Percentiles rank a stretch among this genome's conserved stretches.
phyloP scores from a whole-genome alignment of 345 rosid genomes.

The Populus deltoides region DNA sequence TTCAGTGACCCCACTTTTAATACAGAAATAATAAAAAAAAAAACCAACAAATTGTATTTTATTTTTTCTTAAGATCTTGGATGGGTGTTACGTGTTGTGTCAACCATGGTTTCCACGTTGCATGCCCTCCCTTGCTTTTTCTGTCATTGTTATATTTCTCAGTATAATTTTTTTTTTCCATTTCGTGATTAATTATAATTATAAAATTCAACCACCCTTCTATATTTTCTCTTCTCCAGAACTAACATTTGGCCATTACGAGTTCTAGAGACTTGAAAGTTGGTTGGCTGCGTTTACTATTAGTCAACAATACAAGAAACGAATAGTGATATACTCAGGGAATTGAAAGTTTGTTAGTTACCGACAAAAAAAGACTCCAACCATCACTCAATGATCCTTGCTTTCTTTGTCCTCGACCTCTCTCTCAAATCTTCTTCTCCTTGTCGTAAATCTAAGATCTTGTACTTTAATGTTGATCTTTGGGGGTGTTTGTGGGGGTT shows the following conservation, averaged over 20 bases:
- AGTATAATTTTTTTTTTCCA: too few relatives aligned
- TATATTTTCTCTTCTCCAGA: background rate
- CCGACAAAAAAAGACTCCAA: background rate
- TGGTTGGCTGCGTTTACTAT: background rate
- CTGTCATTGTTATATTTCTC: too few relatives aligned
- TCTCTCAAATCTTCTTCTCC: background rate
- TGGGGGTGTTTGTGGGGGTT: background rate
- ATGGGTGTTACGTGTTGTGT: too few relatives aligned
- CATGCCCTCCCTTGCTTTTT: too few relatives aligned
- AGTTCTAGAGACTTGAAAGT: background rate
- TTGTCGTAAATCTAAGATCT: background rate
- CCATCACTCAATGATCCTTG: background rate
- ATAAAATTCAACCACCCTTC: background rate
- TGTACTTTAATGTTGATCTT: background rate
- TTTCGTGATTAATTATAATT: background rate
- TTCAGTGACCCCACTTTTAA: too few relatives aligned
- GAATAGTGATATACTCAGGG: background rate
- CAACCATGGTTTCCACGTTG: too few relatives aligned
- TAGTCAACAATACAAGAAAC: background rate
- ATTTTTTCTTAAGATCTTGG: too few relatives aligned
- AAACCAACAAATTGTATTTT: too few relatives aligned
- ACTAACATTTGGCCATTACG: background rate
- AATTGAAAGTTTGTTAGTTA: background rate
- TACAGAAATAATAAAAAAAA: too few relatives aligned
- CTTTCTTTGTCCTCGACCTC: background rate